A percentile compares a stretch with the other conserved stretches of the same genome.
phyloP scores from a whole-genome alignment of 495 filamentous ascomycete genomes.

The Usnea hakonensis region DNA sequence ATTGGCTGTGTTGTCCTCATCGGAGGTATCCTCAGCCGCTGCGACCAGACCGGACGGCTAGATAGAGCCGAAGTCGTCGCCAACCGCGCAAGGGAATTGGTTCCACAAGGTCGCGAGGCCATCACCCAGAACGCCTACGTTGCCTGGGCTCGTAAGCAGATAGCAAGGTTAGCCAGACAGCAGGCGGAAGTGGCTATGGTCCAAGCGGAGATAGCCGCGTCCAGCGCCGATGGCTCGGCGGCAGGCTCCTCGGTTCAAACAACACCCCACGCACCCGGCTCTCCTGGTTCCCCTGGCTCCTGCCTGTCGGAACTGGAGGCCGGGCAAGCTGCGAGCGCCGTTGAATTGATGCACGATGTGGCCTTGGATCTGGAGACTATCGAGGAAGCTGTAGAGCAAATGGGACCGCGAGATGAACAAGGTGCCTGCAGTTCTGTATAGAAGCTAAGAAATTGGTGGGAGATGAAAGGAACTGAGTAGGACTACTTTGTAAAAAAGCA shows the following conservation, averaged over 20 bases:
- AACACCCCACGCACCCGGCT: neutral
- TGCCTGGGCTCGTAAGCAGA: neutral
- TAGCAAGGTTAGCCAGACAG: neutral
- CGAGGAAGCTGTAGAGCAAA: constrained; percentile 1
- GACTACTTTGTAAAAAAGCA: too few species aligned
- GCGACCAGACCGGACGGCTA: constrained; percentile 7
- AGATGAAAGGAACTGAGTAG: too few species aligned
- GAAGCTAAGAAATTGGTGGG: too few species aligned
- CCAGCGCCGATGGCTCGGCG: neutral
- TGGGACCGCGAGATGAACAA: neutral
- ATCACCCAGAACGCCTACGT: constrained; percentile 7
- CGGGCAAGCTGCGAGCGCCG: neutral
- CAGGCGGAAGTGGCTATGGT: constrained; percentile 2
- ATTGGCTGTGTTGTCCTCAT: neutral
- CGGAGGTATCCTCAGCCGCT: constrained; percentile 9
- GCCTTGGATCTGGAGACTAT: neutral
- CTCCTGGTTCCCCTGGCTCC: neutral
- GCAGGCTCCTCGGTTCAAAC: neutral
- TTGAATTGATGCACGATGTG: neutral
- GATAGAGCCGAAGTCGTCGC: neutral
- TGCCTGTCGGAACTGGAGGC: constrained; percentile 1
- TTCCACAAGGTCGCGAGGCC: neutral
- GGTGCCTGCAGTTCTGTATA: neutral
- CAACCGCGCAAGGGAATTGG: neutral
- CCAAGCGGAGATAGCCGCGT: neutral